Evolutionary conservation across 2,329 filamentous ascomycete species (phyloP), one percentile per base, ranked within the genome.

Genomic region (Chalaropsis thielavioides): DNA sequence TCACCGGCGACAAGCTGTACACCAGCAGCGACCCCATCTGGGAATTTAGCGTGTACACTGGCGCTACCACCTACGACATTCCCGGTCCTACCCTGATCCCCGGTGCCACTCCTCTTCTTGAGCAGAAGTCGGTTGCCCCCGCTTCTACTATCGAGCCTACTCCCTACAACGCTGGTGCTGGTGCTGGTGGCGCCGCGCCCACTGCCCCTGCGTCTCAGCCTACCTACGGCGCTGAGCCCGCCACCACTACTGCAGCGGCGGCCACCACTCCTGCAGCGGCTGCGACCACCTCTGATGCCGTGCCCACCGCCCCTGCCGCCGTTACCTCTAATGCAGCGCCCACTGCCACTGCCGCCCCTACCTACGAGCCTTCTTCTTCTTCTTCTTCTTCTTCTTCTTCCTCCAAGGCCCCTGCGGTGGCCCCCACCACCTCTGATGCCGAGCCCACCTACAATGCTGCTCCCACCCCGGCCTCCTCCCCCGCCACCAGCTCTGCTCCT

Each of bases 91-190:
- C 60, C 6, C 17, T 67, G 27, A 65, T 68, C n/a, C 46, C 46
- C 15, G 67, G 65, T 17, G 68, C 66, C 10, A 15, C 44, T 1
- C 62, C 66, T 13, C 63, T 67, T 13, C 27, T 49, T 0, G 51
- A 59, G 2, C 65, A 67, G 59, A 46, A 46, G 27, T 58, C 31
- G 79, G 56, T 24, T 80, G 62, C 71, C 79, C 76, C 40, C 76
- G 73, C 62, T 77, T 74, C 69, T 78, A 80, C 67, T 76, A 74
- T 58, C 70, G 70, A 65, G 74, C 72, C 31, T 74, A 74, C 69
- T 71, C 61, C 19, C 73, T 73, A 68, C 70, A 70, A 19, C 81
- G 72, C 69, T 82, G 49, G 72, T 80, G 67, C 19, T 24, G 46
- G 43, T n/a, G 44, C 43, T 4, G 41, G 46, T 41, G 35, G 19